Evolutionary conservation across 1,284 basidiomycete genomes (phyloP).

Genomic region (Malassezia japonica): DNA sequence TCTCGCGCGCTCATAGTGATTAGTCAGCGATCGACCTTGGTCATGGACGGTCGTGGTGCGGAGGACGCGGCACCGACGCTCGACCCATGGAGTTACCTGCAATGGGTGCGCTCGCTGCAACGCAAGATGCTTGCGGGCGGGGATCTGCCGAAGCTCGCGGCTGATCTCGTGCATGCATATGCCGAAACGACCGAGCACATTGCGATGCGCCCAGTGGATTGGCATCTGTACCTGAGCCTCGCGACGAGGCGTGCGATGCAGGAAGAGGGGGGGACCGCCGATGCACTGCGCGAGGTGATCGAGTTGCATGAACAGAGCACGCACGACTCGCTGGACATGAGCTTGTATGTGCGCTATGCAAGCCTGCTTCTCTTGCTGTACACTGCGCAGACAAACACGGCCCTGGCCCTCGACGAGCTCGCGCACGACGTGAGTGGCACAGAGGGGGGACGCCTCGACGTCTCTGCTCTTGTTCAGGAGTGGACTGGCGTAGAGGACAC

Average conservation of each 20-base stretch:
- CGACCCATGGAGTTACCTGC: slow-evolving; percentile 14
- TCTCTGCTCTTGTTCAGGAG: neutral
- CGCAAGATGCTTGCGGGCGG: slow-evolving; percentile 6
- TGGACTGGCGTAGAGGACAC: slow-evolving; percentile 12
- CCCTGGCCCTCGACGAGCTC: neutral
- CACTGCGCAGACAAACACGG: neutral
- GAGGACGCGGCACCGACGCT: slow-evolving; percentile 5
- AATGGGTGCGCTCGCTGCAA: slow-evolving; percentile 7
- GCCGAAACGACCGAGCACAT: neutral
- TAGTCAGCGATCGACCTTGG: neutral
- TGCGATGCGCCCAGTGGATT: slow-evolving; percentile 12
- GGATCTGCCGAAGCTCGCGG: neutral
- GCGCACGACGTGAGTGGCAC: neutral
- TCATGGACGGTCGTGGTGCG: too few relatives aligned
- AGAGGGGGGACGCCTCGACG: neutral
- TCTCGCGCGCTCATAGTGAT: slow-evolving; percentile 8
- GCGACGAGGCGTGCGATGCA: neutral
- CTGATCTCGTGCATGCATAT: neutral
- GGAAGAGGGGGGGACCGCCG: neutral
- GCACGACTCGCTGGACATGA: slow-evolving; percentile 6
- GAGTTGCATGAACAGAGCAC: slow-evolving; percentile 22
- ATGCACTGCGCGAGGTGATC: slow-evolving; percentile 3
- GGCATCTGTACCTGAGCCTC: slow-evolving; percentile 16
- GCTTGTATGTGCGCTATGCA: slow-evolving; percentile 22
- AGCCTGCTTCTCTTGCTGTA: slow-evolving; percentile 7